Conservation (phyloP, 2,329 filamentous ascomycete species). For the Cladosporium sp. region DNA sequence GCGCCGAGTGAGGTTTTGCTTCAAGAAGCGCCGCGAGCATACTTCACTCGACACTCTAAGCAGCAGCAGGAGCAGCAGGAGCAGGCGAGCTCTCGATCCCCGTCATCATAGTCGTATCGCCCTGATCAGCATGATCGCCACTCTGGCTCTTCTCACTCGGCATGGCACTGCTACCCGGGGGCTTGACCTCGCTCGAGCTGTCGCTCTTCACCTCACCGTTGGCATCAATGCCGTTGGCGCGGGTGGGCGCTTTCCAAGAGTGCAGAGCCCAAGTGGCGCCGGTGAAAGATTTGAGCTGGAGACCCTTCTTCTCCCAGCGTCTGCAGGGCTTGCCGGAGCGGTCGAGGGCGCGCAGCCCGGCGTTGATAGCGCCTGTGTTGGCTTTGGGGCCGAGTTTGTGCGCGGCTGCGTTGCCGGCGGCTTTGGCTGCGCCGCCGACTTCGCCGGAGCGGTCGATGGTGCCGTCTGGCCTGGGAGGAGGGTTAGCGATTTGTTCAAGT, state of each 20-base stretch:
- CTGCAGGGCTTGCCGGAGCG: conserved; percentile 87
- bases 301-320: conserved; percentile 80
- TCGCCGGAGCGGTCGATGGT: conserved; percentile 40
- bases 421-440: conserved; percentile 26
- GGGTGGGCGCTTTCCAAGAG: conserved; percentile 71
- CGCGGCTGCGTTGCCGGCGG: conserved; percentile 35
- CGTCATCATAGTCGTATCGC: conserved; percentile 26
- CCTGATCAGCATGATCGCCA: conserved; percentile 42
- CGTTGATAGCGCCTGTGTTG: conserved; percentile 96
- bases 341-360: conserved; percentile 88
- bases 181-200: conserved; percentile 53
- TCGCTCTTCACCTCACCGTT: conserved; percentile 59
- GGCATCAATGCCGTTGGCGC: conserved; percentile 51
- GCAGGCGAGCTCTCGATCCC: conserved; percentile 34
- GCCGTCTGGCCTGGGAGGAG: conserved; percentile 47
- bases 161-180: conserved; percentile 54
- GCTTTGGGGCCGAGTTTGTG: conserved; percentile 95
- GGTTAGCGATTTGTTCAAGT: conserved; percentile 21
- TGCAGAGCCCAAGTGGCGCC: conserved; percentile 77
- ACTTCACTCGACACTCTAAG: too few relatives aligned
- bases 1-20: too few relatives aligned
- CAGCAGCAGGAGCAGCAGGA: conserved; percentile 35
- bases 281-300: conserved; percentile 88
- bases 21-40: too few relatives aligned
- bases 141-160: conserved; percentile 58